Base-by-base conservation (phyloP, 1,284 basidiomycete species). In the Fistulina hepatica region DNA sequence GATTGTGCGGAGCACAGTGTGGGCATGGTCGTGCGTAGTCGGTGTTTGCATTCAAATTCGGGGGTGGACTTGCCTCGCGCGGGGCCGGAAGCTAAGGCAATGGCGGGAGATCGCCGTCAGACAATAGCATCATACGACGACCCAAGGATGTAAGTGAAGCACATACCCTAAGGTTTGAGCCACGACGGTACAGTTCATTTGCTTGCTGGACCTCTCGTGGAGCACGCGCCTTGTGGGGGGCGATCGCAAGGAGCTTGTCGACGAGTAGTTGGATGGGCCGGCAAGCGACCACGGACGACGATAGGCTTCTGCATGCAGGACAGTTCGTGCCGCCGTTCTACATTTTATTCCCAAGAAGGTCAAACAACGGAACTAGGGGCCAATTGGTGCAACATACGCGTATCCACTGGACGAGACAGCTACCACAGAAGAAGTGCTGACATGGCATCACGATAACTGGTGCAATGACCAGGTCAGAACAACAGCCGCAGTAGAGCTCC, bases 341-440 rank as follows among this genome's bases (percentile, higher is more conserved):
- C 33, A 41, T 39, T n/a, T n/a, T n/a, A n/a, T n/a, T n/a, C n/a
- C n/a, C n/a, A n/a, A n/a, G n/a, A n/a, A n/a, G n/a, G n/a, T n/a
- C n/a, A n/a, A n/a, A n/a, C n/a, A n/a, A n/a, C n/a, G n/a, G n/a
- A n/a, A n/a, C n/a, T n/a, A n/a, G n/a, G n/a, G n/a, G n/a, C n/a
- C n/a, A n/a, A n/a, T n/a, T 22, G 37, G 42, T 37, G 28, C 43
- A 38, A 71, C 81, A 73, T 58, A 85, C 82, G 48, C 70, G 69
- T 52, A 86, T 73, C 82, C 82, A 86, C 34, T 83, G 68, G 1
- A 71, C 62, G 52, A 76, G 76, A 52, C 82, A 86, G 51, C 82
- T 86, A 46, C 80, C 84, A 51, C 81, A 88, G 53, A 83, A 88
- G 65, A 81, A 84, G 63, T 84, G 83, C 48, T 86, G 80, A 52